Base-by-base conservation (phyloP, 768 basidiomycete species). In the Gymnopilus junonius region DNA sequence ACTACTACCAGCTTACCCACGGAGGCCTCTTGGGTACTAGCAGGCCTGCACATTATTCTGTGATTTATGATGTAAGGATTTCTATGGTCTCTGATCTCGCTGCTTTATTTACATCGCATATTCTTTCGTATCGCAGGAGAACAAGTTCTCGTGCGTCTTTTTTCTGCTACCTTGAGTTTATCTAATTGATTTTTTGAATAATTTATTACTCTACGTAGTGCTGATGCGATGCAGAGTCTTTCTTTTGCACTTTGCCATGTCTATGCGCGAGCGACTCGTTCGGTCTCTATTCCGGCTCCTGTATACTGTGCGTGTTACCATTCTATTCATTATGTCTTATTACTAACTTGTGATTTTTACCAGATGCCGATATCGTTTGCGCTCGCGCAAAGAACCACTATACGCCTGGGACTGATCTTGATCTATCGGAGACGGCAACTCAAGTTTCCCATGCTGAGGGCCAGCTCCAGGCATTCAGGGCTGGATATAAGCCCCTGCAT, bases 311-410 rank as follows among this genome's bases (percentile, higher is more conserved):
- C 69, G 88, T 66, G n/a, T 43, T 25, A 12, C 45, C 40, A 12
- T 15, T 58, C 17, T 14, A 8, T 55, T 84, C 21, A 10, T 34
- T 20, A 32, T 34, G 8, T 20, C 39, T 37, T 7, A 37, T n/a
- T 37, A 27, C 12, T 29, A 23, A 35, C n/a, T 20, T 43, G 35
- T 20, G 27, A 20, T 25, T 63, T 59, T 20, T 59, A 21, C 82
- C 87, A 92, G 91, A 93, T 71, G 91, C 91, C 7, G 89, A 93
- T 67, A 90, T 89, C n/a, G 90, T 92, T 20, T 94, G 92, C 70
- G 81, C 89, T 1, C 84, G 93, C 3, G 89, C 92, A 0, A 92
- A 90, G 76, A 91, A 92, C 67, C 92, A 94, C 67, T 93, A 90
- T 67, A 85, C 88, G 61, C 91, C 92, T 1, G 76, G 81, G 20